A percentile compares a stretch with the other conserved stretches of the same genome.
These are phyloP conservation scores for Takashimella tepidaria DNA, from an alignment of 1,284 basidiomycete species.

Conservation along the genomic window DNA sequence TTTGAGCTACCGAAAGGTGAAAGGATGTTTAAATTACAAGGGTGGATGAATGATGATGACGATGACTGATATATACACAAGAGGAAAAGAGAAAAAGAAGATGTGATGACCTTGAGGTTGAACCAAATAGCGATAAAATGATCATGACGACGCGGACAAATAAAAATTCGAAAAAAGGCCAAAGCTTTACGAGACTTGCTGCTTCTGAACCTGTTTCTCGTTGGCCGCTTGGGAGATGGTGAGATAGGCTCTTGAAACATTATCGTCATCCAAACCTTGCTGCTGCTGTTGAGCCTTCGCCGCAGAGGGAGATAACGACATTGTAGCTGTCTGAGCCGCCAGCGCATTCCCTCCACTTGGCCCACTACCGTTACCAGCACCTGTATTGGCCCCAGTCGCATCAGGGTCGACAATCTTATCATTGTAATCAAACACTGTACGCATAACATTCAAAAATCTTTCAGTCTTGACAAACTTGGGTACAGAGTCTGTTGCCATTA, in stretches of 20 bases:
- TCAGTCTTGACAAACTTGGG: slow-evolving; percentile 56
- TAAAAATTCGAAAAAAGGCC: too few species aligned
- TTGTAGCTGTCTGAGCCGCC: background rate
- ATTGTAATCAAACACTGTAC: slow-evolving; percentile 31
- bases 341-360: background rate
- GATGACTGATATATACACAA: too few species aligned
- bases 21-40: too few species aligned
- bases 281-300: background rate
- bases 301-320: background rate
- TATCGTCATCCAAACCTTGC: slow-evolving; percentile 9
- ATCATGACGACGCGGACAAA: too few species aligned
- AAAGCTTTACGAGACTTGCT: background rate
- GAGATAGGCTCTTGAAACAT: slow-evolving; percentile 40
- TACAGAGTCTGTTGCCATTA: slow-evolving; percentile 97
- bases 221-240: slow-evolving; percentile 46
- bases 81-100: too few species aligned
- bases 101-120: too few species aligned
- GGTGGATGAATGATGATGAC: too few species aligned
- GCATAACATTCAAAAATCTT: slow-evolving; percentile 29
- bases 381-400: slow-evolving; percentile 13
- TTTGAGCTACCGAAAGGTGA: too few species aligned
- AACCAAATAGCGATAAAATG: too few species aligned
- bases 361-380: slow-evolving; percentile 15
- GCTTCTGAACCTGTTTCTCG: slow-evolving; percentile 18
- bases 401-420: slow-evolving; percentile 4